phyloP scores from a whole-genome alignment of 106 monocot species.

The Narthecium ossifragum region DNA sequence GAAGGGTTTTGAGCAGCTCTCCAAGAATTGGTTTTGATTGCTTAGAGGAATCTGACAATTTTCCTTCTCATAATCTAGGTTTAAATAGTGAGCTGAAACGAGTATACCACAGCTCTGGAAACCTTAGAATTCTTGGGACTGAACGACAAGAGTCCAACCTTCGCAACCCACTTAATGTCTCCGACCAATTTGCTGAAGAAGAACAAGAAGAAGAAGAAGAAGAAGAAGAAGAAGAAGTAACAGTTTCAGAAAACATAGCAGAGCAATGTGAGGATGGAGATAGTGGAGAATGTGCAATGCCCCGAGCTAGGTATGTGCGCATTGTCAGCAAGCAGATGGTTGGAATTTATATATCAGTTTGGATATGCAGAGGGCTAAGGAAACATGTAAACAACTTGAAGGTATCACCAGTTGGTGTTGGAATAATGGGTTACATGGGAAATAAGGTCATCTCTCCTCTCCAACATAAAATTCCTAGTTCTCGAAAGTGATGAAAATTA shows the following conservation, averaged over 20 bases:
- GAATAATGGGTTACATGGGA: constrained; percentile 82
- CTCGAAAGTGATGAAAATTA: too few relatives aligned
- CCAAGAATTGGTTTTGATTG: constrained; percentile 16
- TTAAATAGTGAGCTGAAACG: constrained; percentile 34
- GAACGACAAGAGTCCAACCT: constrained; percentile 29
- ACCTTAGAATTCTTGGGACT: constrained; percentile 52
- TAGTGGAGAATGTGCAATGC: constrained; percentile 5
- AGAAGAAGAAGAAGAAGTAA: constrained; percentile 20
- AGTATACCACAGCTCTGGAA: constrained; percentile 44
- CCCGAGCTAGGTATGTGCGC: constrained; percentile 32
- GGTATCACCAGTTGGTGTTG: constrained; percentile 61
- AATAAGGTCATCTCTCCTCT: constrained; percentile 49
- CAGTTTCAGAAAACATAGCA: constrained; percentile 2
- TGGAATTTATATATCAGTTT: constrained; percentile 69
- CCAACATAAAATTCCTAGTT: too few relatives aligned
- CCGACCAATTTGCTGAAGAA: constrained; percentile 24
- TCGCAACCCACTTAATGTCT: constrained; percentile 19
- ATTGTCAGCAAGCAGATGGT: constrained; percentile 86
- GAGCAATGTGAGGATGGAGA: constrained; percentile 11
- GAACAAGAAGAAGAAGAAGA: constrained; percentile 26
- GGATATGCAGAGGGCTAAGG: constrained; percentile 49
- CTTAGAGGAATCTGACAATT: constrained; percentile 15
- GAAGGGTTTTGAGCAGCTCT: constrained; percentile 32
- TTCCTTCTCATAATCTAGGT: constrained; percentile 1
- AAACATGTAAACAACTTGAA: constrained; percentile 59